Percentiles rank a stretch among this genome's conserved stretches.
phyloP scores from a whole-genome alignment of 2,329 filamentous ascomycete species.

The Juglanconis juglandina region DNA sequence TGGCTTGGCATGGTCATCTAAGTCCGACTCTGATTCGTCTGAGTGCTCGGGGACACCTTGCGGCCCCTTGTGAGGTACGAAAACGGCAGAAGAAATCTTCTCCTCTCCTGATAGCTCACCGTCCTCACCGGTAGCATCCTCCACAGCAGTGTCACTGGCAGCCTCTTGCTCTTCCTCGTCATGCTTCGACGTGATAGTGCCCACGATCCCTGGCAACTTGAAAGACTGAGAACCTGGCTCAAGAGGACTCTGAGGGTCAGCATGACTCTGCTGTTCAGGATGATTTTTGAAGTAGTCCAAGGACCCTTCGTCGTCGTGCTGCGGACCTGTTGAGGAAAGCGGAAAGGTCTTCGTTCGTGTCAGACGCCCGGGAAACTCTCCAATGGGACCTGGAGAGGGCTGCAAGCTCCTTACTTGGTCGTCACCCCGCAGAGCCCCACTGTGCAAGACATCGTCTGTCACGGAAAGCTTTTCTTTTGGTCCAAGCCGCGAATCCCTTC shows the following conservation, averaged over 20 bases:
- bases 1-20: slow-evolving; percentile 12
- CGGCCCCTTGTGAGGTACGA: slow-evolving; percentile 69
- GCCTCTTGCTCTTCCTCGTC: slow-evolving; percentile 8
- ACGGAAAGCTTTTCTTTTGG: slow-evolving; percentile 40
- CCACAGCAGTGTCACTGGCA: slow-evolving; percentile 25
- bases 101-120: slow-evolving; percentile 69
- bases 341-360: slow-evolving; percentile 22
- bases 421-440: slow-evolving; percentile 20
- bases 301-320: slow-evolving; percentile 12
- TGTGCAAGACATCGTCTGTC: slow-evolving; percentile 25
- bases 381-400: slow-evolving; percentile 23
- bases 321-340: slow-evolving; percentile 9
- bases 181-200: not conserved
- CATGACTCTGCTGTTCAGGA: not conserved
- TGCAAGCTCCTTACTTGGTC: slow-evolving; percentile 18
- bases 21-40: slow-evolving; percentile 23
- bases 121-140: slow-evolving; percentile 41
- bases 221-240: slow-evolving; percentile 12
- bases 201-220: slow-evolving; percentile 14
- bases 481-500: slow-evolving; percentile 42
- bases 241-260: not conserved
- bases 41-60: slow-evolving; percentile 33
- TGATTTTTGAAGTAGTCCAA: slow-evolving; percentile 25
- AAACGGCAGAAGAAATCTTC: slow-evolving; percentile 82
- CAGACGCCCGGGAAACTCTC: slow-evolving; percentile 22